Conservation (phyloP, 1,139 yeast species). For the Geotrichum candidum region DNA sequence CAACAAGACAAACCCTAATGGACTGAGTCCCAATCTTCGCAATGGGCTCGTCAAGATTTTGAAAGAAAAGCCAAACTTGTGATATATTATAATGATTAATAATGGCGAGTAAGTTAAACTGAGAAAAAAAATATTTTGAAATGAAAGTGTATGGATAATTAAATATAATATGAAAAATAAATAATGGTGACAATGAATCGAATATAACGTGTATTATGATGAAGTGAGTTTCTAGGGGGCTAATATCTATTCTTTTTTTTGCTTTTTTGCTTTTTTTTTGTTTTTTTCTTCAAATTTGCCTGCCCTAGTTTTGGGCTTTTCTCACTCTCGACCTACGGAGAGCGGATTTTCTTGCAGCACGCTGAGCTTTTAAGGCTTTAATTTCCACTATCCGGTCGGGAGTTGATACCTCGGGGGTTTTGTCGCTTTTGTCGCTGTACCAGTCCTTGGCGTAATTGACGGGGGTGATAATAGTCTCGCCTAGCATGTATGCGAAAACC, state of each 20-base stretch:
- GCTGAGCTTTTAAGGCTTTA: neutral
- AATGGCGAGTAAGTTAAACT: neutral
- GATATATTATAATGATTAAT: neutral
- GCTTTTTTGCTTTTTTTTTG: neutral
- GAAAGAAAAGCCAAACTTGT: neutral
- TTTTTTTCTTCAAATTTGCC: neutral
- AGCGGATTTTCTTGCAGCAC: neutral
- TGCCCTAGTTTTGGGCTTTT: neutral
- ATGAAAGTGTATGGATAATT: neutral
- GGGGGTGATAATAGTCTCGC: slow-evolving; percentile 22
- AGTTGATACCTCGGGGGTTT: neutral
- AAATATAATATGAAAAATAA: neutral
- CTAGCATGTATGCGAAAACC: slow-evolving; percentile 29
- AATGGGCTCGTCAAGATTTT: neutral
- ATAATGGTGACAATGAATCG: neutral
- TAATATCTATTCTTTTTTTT: neutral
- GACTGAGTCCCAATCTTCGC: neutral
- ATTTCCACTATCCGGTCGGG: neutral
- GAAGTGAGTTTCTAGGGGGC: neutral
- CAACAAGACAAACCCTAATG: slow-evolving; percentile 11
- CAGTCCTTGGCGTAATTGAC: neutral
- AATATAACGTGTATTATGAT: neutral
- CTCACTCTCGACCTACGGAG: neutral
- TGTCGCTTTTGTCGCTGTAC: neutral
- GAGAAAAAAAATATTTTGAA: neutral